Evolutionary conservation across 176 grass and related monocot genomes (phyloP).

Genomic region (Areca catechu): DNA sequence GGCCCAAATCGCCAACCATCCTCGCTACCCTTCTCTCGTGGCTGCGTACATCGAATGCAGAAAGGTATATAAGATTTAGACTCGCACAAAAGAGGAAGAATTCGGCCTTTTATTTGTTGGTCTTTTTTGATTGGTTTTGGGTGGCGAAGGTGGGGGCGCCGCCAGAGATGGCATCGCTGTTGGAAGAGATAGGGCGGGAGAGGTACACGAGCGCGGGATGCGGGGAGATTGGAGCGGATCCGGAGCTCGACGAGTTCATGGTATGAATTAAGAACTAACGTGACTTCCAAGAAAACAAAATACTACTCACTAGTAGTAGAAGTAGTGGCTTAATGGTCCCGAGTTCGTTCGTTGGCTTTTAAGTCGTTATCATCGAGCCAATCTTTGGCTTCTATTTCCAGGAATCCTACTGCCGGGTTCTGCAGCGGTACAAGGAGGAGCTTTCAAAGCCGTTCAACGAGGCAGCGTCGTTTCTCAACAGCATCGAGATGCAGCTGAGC

Average conservation of each 20-base stretch:
- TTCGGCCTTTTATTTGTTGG: neutral
- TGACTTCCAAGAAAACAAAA: too few relatives aligned
- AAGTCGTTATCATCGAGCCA: neutral
- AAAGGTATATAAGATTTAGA: conserved; percentile 37
- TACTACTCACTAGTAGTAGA: too few relatives aligned
- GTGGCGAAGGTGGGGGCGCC: conserved; percentile 62
- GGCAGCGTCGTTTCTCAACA: conserved; percentile 81
- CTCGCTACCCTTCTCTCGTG: conserved; percentile 75
- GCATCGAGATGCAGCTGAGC: conserved; percentile 67
- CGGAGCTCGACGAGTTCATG: conserved; percentile 98
- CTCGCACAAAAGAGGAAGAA: too few relatives aligned
- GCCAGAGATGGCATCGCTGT: conserved; percentile 65
- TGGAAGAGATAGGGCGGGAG: conserved; percentile 75
- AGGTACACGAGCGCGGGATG: conserved; percentile 9
- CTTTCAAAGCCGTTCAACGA: conserved; percentile 82
- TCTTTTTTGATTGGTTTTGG: conserved; percentile 20
- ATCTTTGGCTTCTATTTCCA: conserved; percentile 1
- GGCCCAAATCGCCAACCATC: conserved; percentile 88
- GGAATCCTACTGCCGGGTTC: conserved; percentile 75
- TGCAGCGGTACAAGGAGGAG: conserved; percentile 83
- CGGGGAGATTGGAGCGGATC: conserved; percentile 55
- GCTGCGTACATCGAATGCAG: conserved; percentile 94
- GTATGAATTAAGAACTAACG: conserved; percentile 21
- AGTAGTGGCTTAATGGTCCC: too few relatives aligned
- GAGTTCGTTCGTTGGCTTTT: neutral